Percentiles rank a stretch among this genome's conserved stretches.
Evolutionary conservation across 805 yeast species (phyloP).

Genomic region (Kodamaea restingae): DNA sequence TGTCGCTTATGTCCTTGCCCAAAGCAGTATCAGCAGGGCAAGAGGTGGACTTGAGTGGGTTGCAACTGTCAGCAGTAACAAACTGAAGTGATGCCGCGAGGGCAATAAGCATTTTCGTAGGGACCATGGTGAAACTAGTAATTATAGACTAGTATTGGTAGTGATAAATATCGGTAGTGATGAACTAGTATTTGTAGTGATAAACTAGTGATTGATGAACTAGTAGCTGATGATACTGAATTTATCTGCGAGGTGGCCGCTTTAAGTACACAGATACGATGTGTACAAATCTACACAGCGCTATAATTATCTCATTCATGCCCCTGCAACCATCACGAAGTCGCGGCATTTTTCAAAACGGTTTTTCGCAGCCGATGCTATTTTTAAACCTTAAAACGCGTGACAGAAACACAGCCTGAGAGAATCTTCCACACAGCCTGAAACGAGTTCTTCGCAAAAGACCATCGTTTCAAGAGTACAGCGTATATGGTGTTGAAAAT

Average conservation of each 20-base stretch:
- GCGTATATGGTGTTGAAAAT: too few relatives aligned
- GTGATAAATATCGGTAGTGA: too few relatives aligned
- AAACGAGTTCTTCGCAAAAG: too few relatives aligned
- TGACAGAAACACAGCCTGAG: not conserved
- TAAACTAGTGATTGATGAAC: too few relatives aligned
- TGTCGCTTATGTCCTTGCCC: constrained; percentile 49
- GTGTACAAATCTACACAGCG: too few relatives aligned
- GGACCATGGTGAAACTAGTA: too few relatives aligned
- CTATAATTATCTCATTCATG: not conserved
- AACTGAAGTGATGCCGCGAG: constrained; percentile 6
- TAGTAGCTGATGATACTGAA: too few relatives aligned
- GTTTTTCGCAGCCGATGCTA: constrained; percentile 1
- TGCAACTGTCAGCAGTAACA: constrained; percentile 16
- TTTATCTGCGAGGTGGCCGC: too few relatives aligned
- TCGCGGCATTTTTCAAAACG: constrained; percentile 1
- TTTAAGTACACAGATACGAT: too few relatives aligned
- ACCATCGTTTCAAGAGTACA: too few relatives aligned
- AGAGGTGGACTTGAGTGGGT: constrained; percentile 21
- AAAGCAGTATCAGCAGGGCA: constrained; percentile 52
- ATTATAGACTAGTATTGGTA: too few relatives aligned
- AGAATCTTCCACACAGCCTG: not conserved
- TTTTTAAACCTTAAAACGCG: not conserved
- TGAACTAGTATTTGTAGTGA: too few relatives aligned
- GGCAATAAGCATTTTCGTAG: constrained; percentile 5
- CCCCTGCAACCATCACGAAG: not conserved